phyloP scores from a whole-genome alignment of 345 rosid genomes.

The Xanthoceras sorbifolium region DNA sequence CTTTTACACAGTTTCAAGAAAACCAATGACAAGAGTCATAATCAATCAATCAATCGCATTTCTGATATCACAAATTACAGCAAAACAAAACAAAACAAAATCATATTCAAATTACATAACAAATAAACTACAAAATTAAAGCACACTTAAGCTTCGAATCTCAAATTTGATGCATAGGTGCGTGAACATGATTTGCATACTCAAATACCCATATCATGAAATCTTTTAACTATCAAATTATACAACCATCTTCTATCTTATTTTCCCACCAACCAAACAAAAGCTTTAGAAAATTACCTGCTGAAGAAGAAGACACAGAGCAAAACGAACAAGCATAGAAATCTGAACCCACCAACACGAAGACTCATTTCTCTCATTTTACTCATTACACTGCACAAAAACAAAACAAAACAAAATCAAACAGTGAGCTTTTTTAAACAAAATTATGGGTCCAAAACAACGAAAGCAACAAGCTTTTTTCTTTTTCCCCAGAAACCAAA shows the following conservation, averaged over 20 bases:
- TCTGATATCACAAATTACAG: background rate
- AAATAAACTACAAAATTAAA: background rate
- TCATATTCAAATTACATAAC: background rate
- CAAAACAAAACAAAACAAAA: background rate
- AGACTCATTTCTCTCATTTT: background rate
- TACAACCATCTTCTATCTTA: background rate
- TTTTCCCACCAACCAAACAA: slow-evolving; percentile 8
- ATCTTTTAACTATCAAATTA: background rate
- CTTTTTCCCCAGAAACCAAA: background rate
- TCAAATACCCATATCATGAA: background rate
- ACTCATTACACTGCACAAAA: background rate
- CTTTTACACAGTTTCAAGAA: background rate
- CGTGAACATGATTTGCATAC: background rate
- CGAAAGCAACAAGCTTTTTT: background rate
- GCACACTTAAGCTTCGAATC: background rate
- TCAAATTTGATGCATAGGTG: background rate
- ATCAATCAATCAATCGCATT: background rate
- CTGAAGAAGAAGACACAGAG: background rate
- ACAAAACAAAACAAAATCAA: background rate
- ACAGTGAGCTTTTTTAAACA: background rate
- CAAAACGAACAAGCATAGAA: background rate
- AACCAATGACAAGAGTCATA: background rate
- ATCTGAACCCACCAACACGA: slow-evolving; percentile 6
- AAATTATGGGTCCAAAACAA: background rate
- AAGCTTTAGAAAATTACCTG: slow-evolving; percentile 3